These are phyloP conservation scores for Lithohypha guttulata DNA, from an alignment of 2,329 filamentous ascomycete genomes.

Conservation along the genomic window DNA sequence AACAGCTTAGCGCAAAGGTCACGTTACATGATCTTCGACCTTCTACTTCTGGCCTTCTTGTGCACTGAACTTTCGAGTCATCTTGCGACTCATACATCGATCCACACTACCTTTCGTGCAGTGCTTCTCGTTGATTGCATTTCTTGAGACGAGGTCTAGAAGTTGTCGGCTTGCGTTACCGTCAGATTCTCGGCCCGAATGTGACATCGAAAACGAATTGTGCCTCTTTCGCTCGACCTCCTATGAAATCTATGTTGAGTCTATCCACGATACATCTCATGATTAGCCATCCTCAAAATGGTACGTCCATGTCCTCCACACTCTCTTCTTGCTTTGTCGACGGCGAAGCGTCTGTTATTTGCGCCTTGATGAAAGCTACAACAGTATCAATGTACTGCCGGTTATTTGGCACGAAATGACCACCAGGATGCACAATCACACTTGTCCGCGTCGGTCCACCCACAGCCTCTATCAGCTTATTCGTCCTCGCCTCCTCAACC, in stretches of 20 bases:
- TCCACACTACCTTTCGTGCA: too few relatives aligned
- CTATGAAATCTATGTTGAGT: background rate
- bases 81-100: too few relatives aligned
- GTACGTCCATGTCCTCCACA: conserved; percentile 58
- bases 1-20: too few relatives aligned
- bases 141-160: too few relatives aligned
- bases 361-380: conserved; percentile 54
- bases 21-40: too few relatives aligned
- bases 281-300: too few relatives aligned
- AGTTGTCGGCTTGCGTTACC: too few relatives aligned
- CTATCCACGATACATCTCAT: too few relatives aligned
- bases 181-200: too few relatives aligned
- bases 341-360: conserved; percentile 30
- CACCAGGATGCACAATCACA: conserved; percentile 68
- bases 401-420: conserved; percentile 77
- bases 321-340: conserved; percentile 40
- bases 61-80: too few relatives aligned
- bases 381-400: conserved; percentile 71
- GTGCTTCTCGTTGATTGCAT: too few relatives aligned
- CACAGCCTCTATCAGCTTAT: conserved; percentile 56
- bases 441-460: conserved; percentile 41
- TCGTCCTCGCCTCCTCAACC: conserved; percentile 65
- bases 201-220: background rate
- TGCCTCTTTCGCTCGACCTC: background rate
- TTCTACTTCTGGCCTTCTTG: too few relatives aligned